Evolutionary conservation across 2,329 filamentous ascomycete genomes (phyloP), one percentile per base, ranked within the genome.

Genomic region (Penicillium polonicum): DNA sequence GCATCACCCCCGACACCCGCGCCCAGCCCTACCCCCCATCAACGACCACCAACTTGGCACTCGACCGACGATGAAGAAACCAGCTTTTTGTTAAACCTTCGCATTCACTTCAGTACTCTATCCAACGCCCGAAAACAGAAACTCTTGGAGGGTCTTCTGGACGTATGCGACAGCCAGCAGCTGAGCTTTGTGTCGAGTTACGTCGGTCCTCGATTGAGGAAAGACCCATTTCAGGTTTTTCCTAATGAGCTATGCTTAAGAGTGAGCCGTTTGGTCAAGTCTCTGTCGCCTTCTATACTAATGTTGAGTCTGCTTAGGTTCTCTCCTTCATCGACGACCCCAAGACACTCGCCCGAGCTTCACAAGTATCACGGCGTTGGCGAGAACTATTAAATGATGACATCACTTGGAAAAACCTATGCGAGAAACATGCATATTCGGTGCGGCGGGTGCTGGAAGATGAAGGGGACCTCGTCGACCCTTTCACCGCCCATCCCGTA

Each of bases 241-340:
- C 94, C 94, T 0, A 92, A 96, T 70, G 94, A 99, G 76, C 79
- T 99, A 43, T 97, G 93, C 74, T 79, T 99, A 60, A 83, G 92
- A 69, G 91, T 95, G 83, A 72, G 88, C 50, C 27, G 17, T 31
- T 19, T 38, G 15, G 13, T 27, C 36, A n/a, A 46, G 9, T 42
- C 19, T 45, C 12, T 19, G 19, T 46, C 23, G 39, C 55, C 36
- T 27, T n/a, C 21, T 31, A 17, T 25, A 55, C 60, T 68, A 58
- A 69, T 54, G 19, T 39, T 27, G 41, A 25, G 50, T 48, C 48
- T 48, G 27, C 44, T 25, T 60, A 96, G 89, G 90, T 99, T 63
- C 82, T 99, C 50, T 96, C 93, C 43, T 99, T 96, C 73, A 93
- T 99, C 70, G 94, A 99, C 70, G 94, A 99, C 70, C 92, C 94